phyloP scores from a whole-genome alignment of 2,329 filamentous ascomycete genomes.

The Microsporum audouinii region DNA sequence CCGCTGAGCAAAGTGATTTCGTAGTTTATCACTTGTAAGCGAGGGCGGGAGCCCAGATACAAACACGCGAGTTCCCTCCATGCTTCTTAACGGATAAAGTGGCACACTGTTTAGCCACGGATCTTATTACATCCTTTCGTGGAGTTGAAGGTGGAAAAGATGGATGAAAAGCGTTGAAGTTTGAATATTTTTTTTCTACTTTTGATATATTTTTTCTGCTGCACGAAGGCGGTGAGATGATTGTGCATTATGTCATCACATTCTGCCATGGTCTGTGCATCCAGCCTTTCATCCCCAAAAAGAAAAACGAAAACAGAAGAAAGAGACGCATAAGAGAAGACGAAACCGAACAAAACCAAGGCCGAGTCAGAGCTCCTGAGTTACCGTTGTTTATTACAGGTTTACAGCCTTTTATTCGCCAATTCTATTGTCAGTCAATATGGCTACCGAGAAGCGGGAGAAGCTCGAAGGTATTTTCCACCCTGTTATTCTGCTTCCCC shows the following conservation, averaged over 20 bases:
- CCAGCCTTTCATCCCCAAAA: slow-evolving; percentile 2
- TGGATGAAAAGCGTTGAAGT: background rate
- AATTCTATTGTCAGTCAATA: slow-evolving; percentile 15
- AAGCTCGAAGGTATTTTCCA: slow-evolving; percentile 59
- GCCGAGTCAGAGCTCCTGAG: background rate
- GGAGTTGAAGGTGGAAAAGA: background rate
- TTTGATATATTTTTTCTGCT: background rate
- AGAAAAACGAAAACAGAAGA: background rate
- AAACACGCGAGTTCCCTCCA: slow-evolving; percentile 69
- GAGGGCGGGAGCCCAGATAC: slow-evolving; percentile 67
- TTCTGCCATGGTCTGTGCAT: background rate
- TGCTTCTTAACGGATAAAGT: slow-evolving; percentile 15
- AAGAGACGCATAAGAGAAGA: background rate
- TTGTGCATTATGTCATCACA: background rate
- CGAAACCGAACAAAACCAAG: background rate
- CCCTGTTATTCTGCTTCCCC: slow-evolving; percentile 7
- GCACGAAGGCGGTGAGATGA: slow-evolving; percentile 19
- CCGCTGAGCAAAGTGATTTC: slow-evolving; percentile 73
- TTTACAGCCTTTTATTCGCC: background rate
- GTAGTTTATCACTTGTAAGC: slow-evolving; percentile 73
- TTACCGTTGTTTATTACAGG: background rate
- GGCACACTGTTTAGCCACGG: background rate
- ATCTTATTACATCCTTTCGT: background rate
- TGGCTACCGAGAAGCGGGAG: slow-evolving; percentile 49
- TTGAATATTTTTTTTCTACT: background rate